Evolutionary conservation across 257 asterid species (phyloP), one percentile per base, ranked within the genome.

Genomic region (Penstemon newberryi): DNA sequence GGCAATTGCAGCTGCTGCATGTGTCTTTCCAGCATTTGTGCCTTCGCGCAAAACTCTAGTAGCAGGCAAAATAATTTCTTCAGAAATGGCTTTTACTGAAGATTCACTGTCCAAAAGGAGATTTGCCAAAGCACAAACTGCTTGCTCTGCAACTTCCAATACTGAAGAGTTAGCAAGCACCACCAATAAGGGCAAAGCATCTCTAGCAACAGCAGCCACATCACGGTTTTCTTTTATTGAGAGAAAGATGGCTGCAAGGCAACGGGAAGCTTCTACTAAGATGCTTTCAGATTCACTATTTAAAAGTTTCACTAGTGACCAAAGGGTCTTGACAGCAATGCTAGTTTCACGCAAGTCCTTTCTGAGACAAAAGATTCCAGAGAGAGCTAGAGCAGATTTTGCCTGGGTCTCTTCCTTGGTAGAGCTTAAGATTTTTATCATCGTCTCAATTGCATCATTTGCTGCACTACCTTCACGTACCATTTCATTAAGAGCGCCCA

Each of bases 391-490:
- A 4, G 97, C 93, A 45, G 99, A 89, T 77, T 89, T 91, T 4
- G 91, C 91, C 74, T 82, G 97, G 80, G 99, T 91, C 83, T 94
- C 99, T 76, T 91, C 97, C 66, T 74, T 94, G 56, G 80, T 75
- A 59, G 91, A 94, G 80, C 83, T 79, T 77, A 94, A 77, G 69
- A 94, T 83, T 80, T 86, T 94, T 73, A 94, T 83, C 91, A 94
- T 89, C 4, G 96, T 94, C 83, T 87, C 97, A 53, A 94, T 81
- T 44, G 99, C 97, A 83, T 94, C 99, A 81, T 91, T 94, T 72
- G 96, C 91, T 45, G 99, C 99, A 79, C 96, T 88, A 58, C 99
- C 99, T 85, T 91, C 97, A 54, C 91, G 96, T 36, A 89, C 79
- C 84, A 94, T 81, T 69, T 94, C 99, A 39, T 18, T 80, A 60